Conservation (phyloP, 129 eudicot genomes). For the Mikania micrantha region DNA sequence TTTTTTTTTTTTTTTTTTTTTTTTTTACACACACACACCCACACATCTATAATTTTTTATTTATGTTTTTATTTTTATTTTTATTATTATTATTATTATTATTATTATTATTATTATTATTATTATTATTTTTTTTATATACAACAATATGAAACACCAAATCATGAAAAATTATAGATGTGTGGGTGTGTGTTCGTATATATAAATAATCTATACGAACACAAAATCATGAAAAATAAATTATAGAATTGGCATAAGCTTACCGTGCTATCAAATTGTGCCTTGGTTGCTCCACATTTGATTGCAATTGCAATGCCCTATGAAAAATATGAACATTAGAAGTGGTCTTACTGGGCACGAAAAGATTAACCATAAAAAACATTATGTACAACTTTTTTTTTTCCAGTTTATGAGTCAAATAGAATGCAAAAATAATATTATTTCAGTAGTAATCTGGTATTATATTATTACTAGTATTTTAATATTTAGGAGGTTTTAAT, state of each 20-base stretch:
- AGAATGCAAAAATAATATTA: not conserved
- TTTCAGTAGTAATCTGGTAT: not conserved
- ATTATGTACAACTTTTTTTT: not conserved
- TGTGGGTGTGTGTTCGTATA: no score
- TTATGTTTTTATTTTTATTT: no score
- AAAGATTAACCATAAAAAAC: not conserved
- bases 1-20: no score
- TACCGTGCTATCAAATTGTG: slow-evolving; percentile 94
- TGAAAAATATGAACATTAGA: not conserved
- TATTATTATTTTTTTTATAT: no score
- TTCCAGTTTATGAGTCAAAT: not conserved
- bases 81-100: no score
- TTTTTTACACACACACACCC: no score
- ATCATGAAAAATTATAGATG: no score
- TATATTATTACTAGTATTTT: no score
- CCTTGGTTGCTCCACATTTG: slow-evolving; percentile 98
- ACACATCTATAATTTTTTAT: no score
- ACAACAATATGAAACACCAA: no score
- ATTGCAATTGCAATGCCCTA: slow-evolving; percentile 90
- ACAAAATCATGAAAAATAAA: not conserved
- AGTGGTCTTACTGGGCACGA: not conserved
- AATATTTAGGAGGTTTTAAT: not conserved
- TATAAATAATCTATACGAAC: no score
- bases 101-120: no score
- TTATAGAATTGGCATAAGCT: slow-evolving; percentile 16